Conservation (phyloP, 305 asterid genomes). For the Solanum hybrid region DNA sequence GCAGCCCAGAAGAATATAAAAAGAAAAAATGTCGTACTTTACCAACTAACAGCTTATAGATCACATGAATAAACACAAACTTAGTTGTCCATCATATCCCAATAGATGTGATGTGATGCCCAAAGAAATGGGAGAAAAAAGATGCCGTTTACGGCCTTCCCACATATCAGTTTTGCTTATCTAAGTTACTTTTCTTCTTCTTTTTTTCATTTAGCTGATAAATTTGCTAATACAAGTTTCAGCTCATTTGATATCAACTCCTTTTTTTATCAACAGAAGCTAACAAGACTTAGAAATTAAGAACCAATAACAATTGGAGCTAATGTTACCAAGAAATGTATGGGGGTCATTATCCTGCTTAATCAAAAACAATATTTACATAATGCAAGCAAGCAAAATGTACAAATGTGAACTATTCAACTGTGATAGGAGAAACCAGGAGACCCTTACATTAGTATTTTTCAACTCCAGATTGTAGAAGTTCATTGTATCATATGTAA, state of each 20-base stretch:
- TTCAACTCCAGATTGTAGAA: slow-evolving; percentile 66
- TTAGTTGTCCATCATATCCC: background rate
- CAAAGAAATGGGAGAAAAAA: background rate
- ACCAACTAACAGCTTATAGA: background rate
- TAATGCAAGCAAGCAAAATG: background rate
- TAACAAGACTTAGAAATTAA: background rate
- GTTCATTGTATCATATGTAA: slow-evolving; percentile 36
- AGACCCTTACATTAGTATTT: slow-evolving; percentile 60
- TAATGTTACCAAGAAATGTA: background rate
- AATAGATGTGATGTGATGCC: background rate
- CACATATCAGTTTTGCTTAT: background rate
- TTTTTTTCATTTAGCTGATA: background rate
- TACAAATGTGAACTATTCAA: background rate
- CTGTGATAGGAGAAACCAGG: background rate
- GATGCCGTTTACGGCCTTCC: background rate
- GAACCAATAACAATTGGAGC: background rate
- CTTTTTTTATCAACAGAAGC: background rate
- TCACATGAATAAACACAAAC: background rate
- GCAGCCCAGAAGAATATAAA: slow-evolving; percentile 24
- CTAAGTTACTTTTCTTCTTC: background rate
- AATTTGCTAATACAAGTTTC: background rate
- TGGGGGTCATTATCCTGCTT: background rate
- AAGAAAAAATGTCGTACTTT: background rate
- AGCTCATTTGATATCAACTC: background rate
- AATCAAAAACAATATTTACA: background rate